phyloP scores from a whole-genome alignment of 2,329 filamentous ascomycete species.

The Fusarium protoensiforme region DNA sequence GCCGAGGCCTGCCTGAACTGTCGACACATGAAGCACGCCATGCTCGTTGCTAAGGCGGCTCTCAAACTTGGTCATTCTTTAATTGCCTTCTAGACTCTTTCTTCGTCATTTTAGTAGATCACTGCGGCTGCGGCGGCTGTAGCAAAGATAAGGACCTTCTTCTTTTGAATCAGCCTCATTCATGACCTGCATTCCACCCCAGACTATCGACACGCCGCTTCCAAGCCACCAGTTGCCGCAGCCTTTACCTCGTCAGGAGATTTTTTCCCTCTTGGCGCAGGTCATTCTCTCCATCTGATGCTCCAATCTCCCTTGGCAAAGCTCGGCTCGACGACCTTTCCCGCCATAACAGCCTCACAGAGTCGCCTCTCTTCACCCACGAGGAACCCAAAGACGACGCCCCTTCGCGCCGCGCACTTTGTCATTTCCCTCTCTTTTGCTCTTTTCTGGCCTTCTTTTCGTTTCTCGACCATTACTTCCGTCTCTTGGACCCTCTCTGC shows the following conservation, averaged over 20 bases:
- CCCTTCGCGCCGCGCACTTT: conserved; percentile 70
- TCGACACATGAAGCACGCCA: neutral
- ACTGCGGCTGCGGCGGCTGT: neutral
- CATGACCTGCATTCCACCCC: neutral
- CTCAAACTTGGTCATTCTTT: neutral
- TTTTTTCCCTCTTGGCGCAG: neutral
- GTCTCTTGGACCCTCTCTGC: conserved; percentile 64
- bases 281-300: conserved; percentile 64
- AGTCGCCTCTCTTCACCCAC: conserved; percentile 47
- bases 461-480: conserved; percentile 60
- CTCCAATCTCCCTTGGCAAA: conserved; percentile 72
- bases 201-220: neutral
- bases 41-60: neutral
- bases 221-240: neutral
- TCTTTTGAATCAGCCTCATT: neutral
- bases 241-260: neutral
- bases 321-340: conserved; percentile 67
- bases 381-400: conserved; percentile 65
- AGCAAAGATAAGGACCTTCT: neutral
- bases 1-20: neutral
- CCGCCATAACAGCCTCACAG: conserved; percentile 70
- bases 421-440: conserved; percentile 66
- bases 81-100: neutral
- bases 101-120: neutral
- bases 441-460: conserved; percentile 58